phyloP scores from a whole-genome alignment of 805 yeast species.

The Yarrowia sp. region DNA sequence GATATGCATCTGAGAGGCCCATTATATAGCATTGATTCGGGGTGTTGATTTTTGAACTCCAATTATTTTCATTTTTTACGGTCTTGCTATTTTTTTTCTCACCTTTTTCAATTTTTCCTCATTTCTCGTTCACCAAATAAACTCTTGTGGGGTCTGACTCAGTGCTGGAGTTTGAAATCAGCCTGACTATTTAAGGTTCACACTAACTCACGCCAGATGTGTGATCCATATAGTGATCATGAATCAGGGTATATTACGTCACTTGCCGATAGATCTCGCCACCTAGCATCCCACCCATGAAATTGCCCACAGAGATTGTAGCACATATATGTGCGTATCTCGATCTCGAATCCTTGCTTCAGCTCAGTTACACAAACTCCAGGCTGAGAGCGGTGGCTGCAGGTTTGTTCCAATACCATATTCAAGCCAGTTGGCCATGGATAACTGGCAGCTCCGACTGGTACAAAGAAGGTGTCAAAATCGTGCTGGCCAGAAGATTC shows the following conservation, averaged over 20 bases:
- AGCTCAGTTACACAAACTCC: neutral
- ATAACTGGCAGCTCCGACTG: neutral
- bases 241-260: neutral
- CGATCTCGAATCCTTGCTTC: neutral
- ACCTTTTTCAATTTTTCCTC: too few species aligned
- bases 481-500: neutral
- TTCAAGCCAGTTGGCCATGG: neutral
- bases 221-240: neutral
- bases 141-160: too few species aligned
- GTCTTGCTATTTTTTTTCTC: too few species aligned
- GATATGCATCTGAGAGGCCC: too few species aligned
- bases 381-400: neutral
- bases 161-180: too few species aligned
- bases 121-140: too few species aligned
- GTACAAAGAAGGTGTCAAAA: neutral
- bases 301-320: neutral
- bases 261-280: neutral
- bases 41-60: too few species aligned
- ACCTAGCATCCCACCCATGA: neutral
- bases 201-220: neutral
- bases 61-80: too few species aligned
- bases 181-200: neutral
- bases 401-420: neutral
- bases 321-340: neutral
- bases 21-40: too few species aligned